Evolutionary conservation across 148 eudicot species (phyloP).

Genomic region (Mesembryanthemum crystallinum): DNA sequence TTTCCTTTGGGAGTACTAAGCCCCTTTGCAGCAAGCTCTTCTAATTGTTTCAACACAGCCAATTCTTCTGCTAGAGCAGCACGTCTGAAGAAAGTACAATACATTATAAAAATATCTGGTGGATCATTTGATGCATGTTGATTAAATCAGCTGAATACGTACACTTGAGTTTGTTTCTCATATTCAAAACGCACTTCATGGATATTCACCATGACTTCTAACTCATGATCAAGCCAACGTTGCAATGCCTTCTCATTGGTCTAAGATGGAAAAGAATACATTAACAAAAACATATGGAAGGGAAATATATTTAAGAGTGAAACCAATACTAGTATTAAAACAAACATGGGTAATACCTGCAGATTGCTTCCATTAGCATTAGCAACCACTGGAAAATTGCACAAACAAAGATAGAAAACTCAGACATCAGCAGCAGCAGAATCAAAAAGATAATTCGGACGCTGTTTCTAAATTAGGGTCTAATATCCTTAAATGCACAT

Average conservation of each 20-base stretch:
- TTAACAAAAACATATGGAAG: constrained; percentile 3
- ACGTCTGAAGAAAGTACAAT: constrained; percentile 56
- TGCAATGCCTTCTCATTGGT: constrained; percentile 89
- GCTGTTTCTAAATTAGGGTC: background rate
- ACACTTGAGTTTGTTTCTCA: constrained; percentile 99
- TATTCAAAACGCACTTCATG: constrained; percentile 97
- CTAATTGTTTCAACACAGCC: constrained; percentile 86
- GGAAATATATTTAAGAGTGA: constrained; percentile 6
- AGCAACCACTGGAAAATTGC: constrained; percentile 45
- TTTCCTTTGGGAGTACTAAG: constrained; percentile 89
- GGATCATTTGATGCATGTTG: constrained; percentile 3
- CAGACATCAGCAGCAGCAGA: constrained; percentile 18
- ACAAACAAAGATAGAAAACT: constrained; percentile 28
- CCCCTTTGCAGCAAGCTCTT: constrained; percentile 86
- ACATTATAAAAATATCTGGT: background rate
- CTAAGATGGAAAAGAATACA: constrained; percentile 33
- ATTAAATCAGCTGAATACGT: constrained; percentile 33
- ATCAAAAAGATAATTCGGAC: background rate
- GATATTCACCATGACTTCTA: constrained; percentile 95
- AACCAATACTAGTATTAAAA: background rate
- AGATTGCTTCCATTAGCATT: constrained; percentile 77
- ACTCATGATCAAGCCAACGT: constrained; percentile 98
- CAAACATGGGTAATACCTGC: constrained; percentile 50
- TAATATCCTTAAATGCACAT: background rate
- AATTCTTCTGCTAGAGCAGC: constrained; percentile 94